Percentiles rank a stretch among this genome's conserved stretches.
Evolutionary conservation across 805 yeast species (phyloP).

Genomic region (Metschnikowia noctiluminum): DNA sequence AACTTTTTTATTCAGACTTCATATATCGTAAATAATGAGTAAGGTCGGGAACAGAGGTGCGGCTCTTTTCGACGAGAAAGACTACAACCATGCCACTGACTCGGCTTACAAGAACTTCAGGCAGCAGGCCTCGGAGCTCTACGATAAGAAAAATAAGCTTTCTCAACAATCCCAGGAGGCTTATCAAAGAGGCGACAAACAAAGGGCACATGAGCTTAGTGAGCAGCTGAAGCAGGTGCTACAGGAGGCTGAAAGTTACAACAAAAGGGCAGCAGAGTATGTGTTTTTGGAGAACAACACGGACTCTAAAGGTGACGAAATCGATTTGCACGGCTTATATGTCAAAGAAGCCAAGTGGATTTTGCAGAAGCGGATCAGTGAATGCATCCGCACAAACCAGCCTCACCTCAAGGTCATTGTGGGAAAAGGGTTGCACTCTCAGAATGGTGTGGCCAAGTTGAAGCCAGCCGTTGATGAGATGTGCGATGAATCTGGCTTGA

Average conservation of each 20-base stretch:
- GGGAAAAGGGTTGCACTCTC: constrained; percentile 88
- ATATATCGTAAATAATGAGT: constrained; percentile 1
- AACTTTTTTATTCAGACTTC: neutral
- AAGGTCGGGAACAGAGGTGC: constrained; percentile 12
- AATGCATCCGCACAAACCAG: constrained; percentile 58
- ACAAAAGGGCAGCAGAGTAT: constrained; percentile 82
- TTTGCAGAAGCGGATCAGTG: constrained; percentile 68
- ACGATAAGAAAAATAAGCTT: constrained; percentile 49
- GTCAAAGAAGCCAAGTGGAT: constrained; percentile 85
- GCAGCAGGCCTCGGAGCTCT: constrained; percentile 64
- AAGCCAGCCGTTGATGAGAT: constrained; percentile 84
- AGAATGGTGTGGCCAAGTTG: constrained; percentile 76
- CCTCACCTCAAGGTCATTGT: constrained; percentile 74
- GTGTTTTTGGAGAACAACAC: constrained; percentile 85
- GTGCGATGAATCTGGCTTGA: constrained; percentile 64
- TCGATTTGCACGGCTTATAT: constrained; percentile 88
- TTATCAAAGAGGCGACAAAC: constrained; percentile 69
- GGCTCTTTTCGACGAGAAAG: constrained; percentile 31
- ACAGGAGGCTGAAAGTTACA: constrained; percentile 61
- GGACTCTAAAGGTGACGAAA: constrained; percentile 81
- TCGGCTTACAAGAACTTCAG: constrained; percentile 60
- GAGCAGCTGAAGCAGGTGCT: constrained; percentile 61
- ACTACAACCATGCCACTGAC: constrained; percentile 74
- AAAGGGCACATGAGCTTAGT: constrained; percentile 68
- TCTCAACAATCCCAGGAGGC: constrained; percentile 74